Conservation (phyloP, 2,329 filamentous ascomycete genomes). For the Colletotrichum eleusines region DNA sequence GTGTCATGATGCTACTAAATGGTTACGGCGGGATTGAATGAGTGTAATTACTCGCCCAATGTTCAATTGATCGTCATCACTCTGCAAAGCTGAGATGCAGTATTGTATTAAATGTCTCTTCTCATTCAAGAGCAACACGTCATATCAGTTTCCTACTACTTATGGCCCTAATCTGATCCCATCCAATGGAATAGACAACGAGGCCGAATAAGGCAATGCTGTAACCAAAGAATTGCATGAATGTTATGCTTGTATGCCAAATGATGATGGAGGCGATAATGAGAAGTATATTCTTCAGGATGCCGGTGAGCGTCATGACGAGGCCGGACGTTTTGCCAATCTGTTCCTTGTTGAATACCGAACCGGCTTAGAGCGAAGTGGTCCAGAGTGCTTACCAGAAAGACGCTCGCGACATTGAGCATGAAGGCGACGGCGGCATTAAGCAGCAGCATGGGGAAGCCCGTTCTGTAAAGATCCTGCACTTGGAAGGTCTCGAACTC, state of each 20-base stretch:
- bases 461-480: background rate
- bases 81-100: background rate
- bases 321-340: background rate
- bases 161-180: background rate
- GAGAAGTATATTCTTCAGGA: background rate
- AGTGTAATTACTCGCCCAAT: fast-evolving
- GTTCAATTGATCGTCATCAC: background rate
- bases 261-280: background rate
- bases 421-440: background rate
- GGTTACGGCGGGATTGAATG: background rate
- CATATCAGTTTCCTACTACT: background rate
- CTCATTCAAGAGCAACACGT: background rate
- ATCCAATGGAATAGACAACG: background rate
- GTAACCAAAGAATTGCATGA: background rate
- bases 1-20: background rate
- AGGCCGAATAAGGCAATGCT: background rate
- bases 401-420: background rate
- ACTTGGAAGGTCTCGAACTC: background rate
- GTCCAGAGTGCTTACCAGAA: background rate
- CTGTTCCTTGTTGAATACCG: background rate
- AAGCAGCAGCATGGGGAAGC: background rate
- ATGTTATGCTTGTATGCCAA: background rate
- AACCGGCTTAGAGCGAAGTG: fast-evolving
- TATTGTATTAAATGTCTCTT: background rate
- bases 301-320: background rate